A percentile compares a stretch with the other conserved stretches of the same genome.
Evolutionary conservation across 495 filamentous ascomycete species (phyloP).

Genomic region (Staphylotrichum tortipilum): DNA sequence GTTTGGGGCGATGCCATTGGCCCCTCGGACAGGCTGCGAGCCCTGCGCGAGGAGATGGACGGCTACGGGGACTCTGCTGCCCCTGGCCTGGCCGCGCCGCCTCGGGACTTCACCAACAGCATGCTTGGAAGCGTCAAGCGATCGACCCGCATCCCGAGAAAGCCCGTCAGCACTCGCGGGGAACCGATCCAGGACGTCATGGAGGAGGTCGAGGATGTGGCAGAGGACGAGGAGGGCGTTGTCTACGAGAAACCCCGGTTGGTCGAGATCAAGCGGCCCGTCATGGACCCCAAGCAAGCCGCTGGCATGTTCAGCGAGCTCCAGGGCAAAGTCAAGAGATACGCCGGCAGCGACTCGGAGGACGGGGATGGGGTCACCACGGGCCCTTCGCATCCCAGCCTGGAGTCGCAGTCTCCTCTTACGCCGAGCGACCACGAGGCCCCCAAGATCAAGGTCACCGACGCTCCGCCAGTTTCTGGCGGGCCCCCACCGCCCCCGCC

Average conservation of each 20-base stretch:
- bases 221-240: constrained; percentile 41
- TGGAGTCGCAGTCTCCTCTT: constrained; percentile 61
- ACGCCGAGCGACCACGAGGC: constrained; percentile 57
- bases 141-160: constrained; percentile 42
- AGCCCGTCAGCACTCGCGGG: constrained; percentile 38
- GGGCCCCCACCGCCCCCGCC: constrained; percentile 19
- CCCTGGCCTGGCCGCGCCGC: constrained; percentile 18
- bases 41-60: constrained; percentile 92
- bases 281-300: constrained; percentile 63
- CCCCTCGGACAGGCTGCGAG: constrained; percentile 84
- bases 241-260: constrained; percentile 60
- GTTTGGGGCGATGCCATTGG: constrained; percentile 77
- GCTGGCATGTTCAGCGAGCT: constrained; percentile 75
- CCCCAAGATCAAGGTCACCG: constrained; percentile 39
- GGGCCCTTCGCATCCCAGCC: constrained; percentile 65
- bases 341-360: constrained; percentile 66
- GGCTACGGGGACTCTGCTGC: constrained; percentile 38
- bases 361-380: constrained; percentile 65
- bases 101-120: constrained; percentile 40
- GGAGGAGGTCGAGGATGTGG: constrained; percentile 31
- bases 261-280: constrained; percentile 61
- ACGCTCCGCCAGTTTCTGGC: constrained; percentile 27
- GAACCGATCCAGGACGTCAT: constrained; percentile 32
- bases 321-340: constrained; percentile 62
- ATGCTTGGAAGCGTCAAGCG: constrained; percentile 58